These are phyloP conservation scores for Teratosphaeria gauchensis DNA, from an alignment of 2,329 filamentous ascomycete genomes.

Conservation along the genomic window DNA sequence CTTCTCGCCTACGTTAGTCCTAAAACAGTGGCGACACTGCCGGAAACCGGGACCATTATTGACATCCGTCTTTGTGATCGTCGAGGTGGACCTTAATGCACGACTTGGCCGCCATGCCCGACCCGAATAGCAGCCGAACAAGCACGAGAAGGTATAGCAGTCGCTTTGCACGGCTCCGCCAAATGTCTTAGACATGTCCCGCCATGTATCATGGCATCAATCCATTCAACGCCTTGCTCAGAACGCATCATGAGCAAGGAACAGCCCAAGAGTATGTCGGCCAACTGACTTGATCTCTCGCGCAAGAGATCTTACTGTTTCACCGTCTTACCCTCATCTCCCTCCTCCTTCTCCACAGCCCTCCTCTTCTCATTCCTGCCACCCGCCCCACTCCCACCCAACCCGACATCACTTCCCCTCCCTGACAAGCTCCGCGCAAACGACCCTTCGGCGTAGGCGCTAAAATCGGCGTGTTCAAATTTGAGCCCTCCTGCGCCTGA, in stretches of 20 bases:
- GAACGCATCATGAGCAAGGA: background rate
- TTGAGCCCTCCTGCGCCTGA: constrained; percentile 22
- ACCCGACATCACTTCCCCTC: constrained; percentile 36
- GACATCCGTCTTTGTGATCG: too few relatives aligned
- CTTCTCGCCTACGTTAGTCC: too few relatives aligned
- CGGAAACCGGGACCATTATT: too few relatives aligned
- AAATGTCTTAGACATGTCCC: background rate
- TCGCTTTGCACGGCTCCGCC: background rate
- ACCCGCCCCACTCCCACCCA: constrained; percentile 27
- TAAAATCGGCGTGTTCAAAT: constrained; percentile 34
- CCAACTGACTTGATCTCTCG: constrained; percentile 30
- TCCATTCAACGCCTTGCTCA: background rate
- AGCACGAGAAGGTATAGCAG: too few relatives aligned
- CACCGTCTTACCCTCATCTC: constrained; percentile 34
- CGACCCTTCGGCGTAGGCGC: constrained; percentile 39
- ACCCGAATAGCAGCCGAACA: too few relatives aligned
- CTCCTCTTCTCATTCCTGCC: constrained; percentile 38
- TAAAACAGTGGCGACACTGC: too few relatives aligned
- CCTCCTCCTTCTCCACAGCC: constrained; percentile 29
- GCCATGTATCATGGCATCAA: background rate
- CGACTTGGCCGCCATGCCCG: too few relatives aligned
- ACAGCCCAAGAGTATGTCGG: background rate
- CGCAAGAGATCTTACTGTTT: constrained; percentile 44
- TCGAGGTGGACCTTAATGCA: too few relatives aligned
- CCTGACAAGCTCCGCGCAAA: constrained; percentile 31